Base-by-base conservation (phyloP, 257 asterid species). In the Fraxinus quadrangulata region DNA sequence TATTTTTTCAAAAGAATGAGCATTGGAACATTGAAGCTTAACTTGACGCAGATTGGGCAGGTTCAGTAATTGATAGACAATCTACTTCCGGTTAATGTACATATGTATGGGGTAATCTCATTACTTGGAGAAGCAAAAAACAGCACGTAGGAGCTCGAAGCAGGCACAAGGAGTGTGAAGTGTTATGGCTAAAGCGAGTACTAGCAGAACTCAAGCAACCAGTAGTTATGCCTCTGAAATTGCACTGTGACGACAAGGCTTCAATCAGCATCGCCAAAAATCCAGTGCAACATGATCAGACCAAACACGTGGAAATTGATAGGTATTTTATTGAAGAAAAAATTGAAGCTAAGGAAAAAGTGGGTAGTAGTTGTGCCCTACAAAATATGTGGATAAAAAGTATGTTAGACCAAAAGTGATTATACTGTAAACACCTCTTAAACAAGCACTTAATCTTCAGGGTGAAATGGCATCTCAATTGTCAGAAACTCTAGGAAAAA, bases 201-300 rank as follows among this genome's bases (percentile, higher is more conserved):
- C 16, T 59, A 49, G 33, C 23, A 23, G 49, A 73, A 34, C n/a
- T 56, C n/a, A 21, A n/a, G 0, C 31, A 14, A 7, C 11, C 13
- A 14, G 10, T 33, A 56, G 9, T 6, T 56, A n/a, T n/a, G 13
- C 30, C 16, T 34, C 24, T 68, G 19, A 13, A 74, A n/a, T 37
- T 59, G 67, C 12, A 74, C 21, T 59, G 45, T 3, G 59, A 75
- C 47, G 36, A 74, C 2, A 13, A 75, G 59, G 31, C 4, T 12
- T 3, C 54, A 70, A 75, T 23, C 59, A 75, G 61, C 45, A 75
- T 75, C 24, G 42, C 78, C 2, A 5, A 13, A 37, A 61, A 67
- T 21, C 56, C 30, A 2, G 16, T 36, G 39, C 37, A 75, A 33
- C 37, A 59, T 21, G 56, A 74, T 39, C n/a, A 17, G 10, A 51